These are phyloP conservation scores for Olyra latifolia DNA, from an alignment of 176 grass and related monocot species.

Conservation along the genomic window DNA sequence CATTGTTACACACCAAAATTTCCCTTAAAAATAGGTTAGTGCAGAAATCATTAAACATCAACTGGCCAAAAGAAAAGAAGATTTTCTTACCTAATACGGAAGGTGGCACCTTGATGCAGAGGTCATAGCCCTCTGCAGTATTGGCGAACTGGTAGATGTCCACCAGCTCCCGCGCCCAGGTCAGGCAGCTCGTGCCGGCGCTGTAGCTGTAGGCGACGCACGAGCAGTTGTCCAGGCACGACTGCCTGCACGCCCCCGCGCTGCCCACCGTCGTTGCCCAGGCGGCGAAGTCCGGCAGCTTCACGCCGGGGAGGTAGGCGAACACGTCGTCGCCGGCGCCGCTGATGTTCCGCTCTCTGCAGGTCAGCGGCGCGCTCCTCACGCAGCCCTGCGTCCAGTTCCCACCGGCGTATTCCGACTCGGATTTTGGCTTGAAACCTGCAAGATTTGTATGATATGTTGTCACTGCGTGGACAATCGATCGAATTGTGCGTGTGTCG, in stretches of 20 bases:
- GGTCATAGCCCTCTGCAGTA: conserved; percentile 38
- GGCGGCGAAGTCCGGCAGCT: conserved; percentile 69
- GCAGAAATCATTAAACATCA: background rate
- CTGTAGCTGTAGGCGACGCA: conserved; percentile 68
- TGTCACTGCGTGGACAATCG: background rate
- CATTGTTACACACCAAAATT: too few species aligned
- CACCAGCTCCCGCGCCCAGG: conserved; percentile 65
- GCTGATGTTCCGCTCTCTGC: conserved; percentile 33
- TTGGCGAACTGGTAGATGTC: conserved; percentile 72
- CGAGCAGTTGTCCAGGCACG: conserved; percentile 66
- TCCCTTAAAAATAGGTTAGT: too few species aligned
- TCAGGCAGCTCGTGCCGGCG: conserved; percentile 47
- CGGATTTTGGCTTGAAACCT: conserved; percentile 43
- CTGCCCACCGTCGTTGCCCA: conserved; percentile 36
- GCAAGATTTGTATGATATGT: background rate
- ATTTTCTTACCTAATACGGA: conserved; percentile 46
- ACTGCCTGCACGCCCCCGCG: conserved; percentile 36
- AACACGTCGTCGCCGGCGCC: conserved; percentile 37
- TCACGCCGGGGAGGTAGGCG: conserved; percentile 47
- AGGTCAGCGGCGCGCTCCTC: conserved; percentile 39
- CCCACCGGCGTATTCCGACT: conserved; percentile 36
- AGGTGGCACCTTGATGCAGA: conserved; percentile 58
- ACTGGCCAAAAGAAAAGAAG: background rate
- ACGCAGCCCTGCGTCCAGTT: conserved; percentile 62
- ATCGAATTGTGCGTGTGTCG: background rate